phyloP scores from a whole-genome alignment of 2,329 filamentous ascomycete species.

The Malbranchea zuffiana region DNA sequence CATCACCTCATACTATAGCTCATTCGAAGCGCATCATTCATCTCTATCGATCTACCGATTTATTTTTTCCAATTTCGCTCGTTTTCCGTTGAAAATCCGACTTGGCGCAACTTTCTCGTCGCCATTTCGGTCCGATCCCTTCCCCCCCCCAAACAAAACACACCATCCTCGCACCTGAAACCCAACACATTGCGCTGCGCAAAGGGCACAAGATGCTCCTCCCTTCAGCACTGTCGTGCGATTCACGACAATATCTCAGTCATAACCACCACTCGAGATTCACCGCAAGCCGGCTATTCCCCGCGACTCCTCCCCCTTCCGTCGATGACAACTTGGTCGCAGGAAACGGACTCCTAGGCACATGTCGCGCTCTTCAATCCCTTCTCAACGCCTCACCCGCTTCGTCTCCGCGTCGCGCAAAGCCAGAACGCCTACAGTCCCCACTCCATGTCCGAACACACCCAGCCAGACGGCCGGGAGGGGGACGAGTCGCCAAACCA shows the following conservation, averaged over 20 bases:
- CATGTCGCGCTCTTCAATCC: conserved; percentile 34
- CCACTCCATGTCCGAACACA: conserved; percentile 25
- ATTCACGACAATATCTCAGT: conserved; percentile 26
- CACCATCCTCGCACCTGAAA: not conserved
- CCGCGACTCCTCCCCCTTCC: conserved; percentile 29
- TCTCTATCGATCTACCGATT: not conserved
- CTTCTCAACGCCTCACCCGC: conserved; percentile 33
- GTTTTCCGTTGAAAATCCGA: conserved; percentile 6
- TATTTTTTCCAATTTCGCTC: conserved; percentile 3
- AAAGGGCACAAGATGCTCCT: conserved; percentile 29
- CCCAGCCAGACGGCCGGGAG: conserved; percentile 3
- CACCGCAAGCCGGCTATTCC: conserved; percentile 27
- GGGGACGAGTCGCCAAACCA: conserved; percentile 23
- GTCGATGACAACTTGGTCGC: conserved; percentile 26
- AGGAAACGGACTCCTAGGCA: conserved; percentile 31
- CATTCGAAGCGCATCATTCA: conserved; percentile 10
- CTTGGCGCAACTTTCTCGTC: conserved; percentile 10
- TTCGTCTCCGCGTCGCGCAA: conserved; percentile 26
- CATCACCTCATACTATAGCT: conserved; percentile 2
- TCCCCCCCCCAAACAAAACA: conserved; percentile 6
- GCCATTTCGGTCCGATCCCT: conserved; percentile 2
- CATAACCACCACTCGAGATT: conserved; percentile 29
- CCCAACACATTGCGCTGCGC: conserved; percentile 1
- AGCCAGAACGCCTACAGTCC: conserved; percentile 31
- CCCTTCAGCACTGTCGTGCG: conserved; percentile 37